These are phyloP conservation scores for Hypoxylon intermedium DNA, from an alignment of 495 filamentous ascomycete species.

Conservation along the genomic window DNA sequence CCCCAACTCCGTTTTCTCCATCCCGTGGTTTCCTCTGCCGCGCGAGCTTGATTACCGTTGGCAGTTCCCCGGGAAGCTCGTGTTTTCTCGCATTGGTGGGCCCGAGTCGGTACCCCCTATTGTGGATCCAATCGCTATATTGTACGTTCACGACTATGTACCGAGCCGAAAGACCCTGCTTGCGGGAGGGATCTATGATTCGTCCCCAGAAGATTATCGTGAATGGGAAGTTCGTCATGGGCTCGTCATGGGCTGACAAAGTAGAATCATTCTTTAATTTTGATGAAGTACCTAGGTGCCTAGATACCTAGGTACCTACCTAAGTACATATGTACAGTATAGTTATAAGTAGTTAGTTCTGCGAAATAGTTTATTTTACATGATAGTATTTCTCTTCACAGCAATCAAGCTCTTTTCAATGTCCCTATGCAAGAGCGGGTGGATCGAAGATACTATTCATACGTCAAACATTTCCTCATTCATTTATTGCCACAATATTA, in stretches of 20 bases:
- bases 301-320: too few relatives aligned
- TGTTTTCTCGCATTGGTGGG: conserved; percentile 29
- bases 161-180: conserved; percentile 10
- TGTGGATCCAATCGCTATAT: conserved; percentile 30
- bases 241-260: conserved; percentile 17
- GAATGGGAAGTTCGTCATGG: conserved; percentile 21
- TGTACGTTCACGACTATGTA: conserved; percentile 26
- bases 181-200: conserved; percentile 28
- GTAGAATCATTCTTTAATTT: not conserved
- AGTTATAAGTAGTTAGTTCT: too few relatives aligned
- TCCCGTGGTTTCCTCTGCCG: conserved; percentile 35
- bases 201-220: not conserved
- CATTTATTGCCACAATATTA: too few relatives aligned
- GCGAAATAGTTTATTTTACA: too few relatives aligned
- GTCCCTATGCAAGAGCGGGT: too few relatives aligned
- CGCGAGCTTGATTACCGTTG: conserved; percentile 25
- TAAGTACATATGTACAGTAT: too few relatives aligned
- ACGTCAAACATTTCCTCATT: too few relatives aligned
- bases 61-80: conserved; percentile 33
- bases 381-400: too few relatives aligned
- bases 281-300: too few relatives aligned
- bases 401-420: too few relatives aligned
- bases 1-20: conserved; percentile 36
- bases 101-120: conserved; percentile 25
- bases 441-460: too few relatives aligned